Conservation (phyloP, 2,329 filamentous ascomycete genomes). For the Fusarium sp. region DNA sequence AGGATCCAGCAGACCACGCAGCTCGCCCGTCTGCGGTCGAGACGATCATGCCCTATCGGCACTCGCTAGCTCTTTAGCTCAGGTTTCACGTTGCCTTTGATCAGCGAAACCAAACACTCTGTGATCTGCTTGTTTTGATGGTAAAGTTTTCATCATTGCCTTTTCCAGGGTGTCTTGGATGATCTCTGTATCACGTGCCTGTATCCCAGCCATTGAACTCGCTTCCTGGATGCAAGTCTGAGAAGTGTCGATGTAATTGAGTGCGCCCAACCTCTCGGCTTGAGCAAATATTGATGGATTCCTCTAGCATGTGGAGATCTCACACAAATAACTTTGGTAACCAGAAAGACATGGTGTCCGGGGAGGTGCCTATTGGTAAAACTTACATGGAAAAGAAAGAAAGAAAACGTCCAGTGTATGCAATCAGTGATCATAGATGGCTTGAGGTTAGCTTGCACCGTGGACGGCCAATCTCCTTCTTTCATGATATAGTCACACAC, state of each 20-base stretch:
- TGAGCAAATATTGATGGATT: background rate
- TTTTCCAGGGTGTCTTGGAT: background rate
- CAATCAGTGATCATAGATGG: background rate
- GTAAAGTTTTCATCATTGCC: background rate
- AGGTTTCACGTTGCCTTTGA: slow-evolving; percentile 24
- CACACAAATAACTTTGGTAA: no score
- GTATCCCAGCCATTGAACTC: background rate
- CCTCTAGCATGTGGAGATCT: background rate
- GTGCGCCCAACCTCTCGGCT: background rate
- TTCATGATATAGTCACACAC: background rate
- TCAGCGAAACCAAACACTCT: slow-evolving; percentile 6
- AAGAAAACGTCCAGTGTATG: background rate
- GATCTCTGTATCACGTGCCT: background rate
- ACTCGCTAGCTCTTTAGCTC: background rate
- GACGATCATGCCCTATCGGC: slow-evolving; percentile 14
- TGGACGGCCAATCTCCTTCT: background rate
- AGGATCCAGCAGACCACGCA: slow-evolving; percentile 14
- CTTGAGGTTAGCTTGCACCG: background rate
- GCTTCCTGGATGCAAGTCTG: background rate
- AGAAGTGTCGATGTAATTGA: background rate
- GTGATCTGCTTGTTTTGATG: background rate
- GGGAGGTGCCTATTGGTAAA: background rate
- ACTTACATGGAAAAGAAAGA: background rate
- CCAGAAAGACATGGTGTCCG: background rate
- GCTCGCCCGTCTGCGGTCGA: background rate